Base-by-base conservation (phyloP, 192 early-diverging fungal species). In the Lobosporangium transversale region DNA sequence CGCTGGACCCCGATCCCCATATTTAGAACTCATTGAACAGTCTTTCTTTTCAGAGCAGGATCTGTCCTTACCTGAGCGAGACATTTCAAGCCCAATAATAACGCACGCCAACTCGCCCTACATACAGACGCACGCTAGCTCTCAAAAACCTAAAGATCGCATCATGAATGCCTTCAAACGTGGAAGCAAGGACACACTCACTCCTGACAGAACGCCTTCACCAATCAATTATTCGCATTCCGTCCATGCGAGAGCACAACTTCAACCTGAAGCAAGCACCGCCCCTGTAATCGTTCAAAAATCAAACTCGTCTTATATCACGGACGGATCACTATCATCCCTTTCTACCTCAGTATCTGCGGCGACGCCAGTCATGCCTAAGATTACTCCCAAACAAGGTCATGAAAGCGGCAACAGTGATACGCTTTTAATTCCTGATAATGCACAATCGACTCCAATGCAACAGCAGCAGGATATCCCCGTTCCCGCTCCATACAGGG, bases 1-100 rank as follows among this genome's bases (percentile, higher is more conserved):
- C 33, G 44, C 27, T 10, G 58, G 43, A 6, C 21, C 59, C 14
- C 29, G 49, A 42, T 62, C 60, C 2, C 60, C 60, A 0, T 73
- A 65, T 20, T 55, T 73, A 27, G 70, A 73, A 0, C 24, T 73
- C 33, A 43, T 73, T 33, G 56, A 65, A 21, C 61, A 59, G 40
- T 73, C 70, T 5, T 73, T 73, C 33, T 64, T 62, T 3, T 43
- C 62, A 42, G 31, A 44, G 32, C 54, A 65, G 4, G 70, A 73
- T 49, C 47, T 73, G 6, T 53, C 54, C 42, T 40, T 73, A 24
- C 70, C 70, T 2, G 61, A 73, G 0, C 61, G 60, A 5, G 40
- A 26, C 17, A 64, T 73, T 50, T 5, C 55, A 12, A 59, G 36
- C n/a, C 62, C 62, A 7, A 26, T 31, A 1, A 24, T 59, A 4